phyloP scores from a whole-genome alignment of 257 asterid genomes.

The Ehretia macrophylla region DNA sequence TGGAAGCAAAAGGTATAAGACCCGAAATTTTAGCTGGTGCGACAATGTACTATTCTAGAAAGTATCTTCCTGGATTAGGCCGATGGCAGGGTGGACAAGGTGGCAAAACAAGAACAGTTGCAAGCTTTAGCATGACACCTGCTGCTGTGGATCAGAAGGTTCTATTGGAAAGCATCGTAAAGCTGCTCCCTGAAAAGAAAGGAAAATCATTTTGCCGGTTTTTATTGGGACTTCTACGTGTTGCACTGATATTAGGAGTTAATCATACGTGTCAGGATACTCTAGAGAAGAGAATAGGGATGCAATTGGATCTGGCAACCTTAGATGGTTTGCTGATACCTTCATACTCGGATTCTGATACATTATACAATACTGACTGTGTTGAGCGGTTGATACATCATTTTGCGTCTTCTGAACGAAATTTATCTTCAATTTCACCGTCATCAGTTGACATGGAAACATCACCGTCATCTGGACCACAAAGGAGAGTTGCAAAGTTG shows the following conservation, averaged over 20 bases:
- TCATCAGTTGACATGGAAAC: slow-evolving; percentile 46
- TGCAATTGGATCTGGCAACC: slow-evolving; percentile 72
- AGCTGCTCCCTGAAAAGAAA: slow-evolving; percentile 71
- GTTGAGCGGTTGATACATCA: slow-evolving; percentile 68
- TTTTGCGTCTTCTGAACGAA: slow-evolving; percentile 58
- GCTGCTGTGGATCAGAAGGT: slow-evolving; percentile 66
- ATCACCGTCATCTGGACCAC: slow-evolving; percentile 56
- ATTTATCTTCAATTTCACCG: slow-evolving; percentile 36
- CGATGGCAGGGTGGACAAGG: slow-evolving; percentile 78
- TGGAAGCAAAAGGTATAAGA: slow-evolving; percentile 72
- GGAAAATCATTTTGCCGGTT: slow-evolving; percentile 82
- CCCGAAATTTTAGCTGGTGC: slow-evolving; percentile 65
- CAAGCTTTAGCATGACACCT: slow-evolving; percentile 85
- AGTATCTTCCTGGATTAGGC: slow-evolving; percentile 83
- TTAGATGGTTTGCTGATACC: slow-evolving; percentile 79
- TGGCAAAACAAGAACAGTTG: slow-evolving; percentile 54
- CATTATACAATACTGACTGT: slow-evolving; percentile 72
- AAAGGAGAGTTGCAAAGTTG: slow-evolving; percentile 73
- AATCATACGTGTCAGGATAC: slow-evolving; percentile 50
- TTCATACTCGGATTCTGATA: slow-evolving; percentile 80
- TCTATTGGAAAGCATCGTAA: slow-evolving; percentile 62
- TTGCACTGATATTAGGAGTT: slow-evolving; percentile 74
- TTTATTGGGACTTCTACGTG: slow-evolving; percentile 74
- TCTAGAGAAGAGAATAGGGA: slow-evolving; percentile 71
- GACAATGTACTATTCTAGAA: slow-evolving; percentile 76